Conservation (phyloP, 176 grass and related monocot species). For the Avena sativa region DNA sequence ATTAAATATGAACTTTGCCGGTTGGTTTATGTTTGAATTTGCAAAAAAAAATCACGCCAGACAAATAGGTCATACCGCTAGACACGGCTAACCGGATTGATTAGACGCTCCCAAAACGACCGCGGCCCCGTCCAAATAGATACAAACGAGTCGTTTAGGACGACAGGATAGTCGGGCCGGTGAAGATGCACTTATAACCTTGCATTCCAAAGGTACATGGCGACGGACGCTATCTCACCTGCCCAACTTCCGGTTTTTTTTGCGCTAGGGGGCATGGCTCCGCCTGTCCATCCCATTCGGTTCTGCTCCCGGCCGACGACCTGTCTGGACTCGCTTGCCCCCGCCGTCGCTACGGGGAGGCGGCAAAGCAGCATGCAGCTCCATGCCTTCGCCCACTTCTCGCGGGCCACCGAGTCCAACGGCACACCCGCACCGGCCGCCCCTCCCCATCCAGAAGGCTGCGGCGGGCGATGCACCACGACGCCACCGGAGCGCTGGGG, state of each 20-base stretch:
- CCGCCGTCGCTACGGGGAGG: background rate
- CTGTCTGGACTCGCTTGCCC: background rate
- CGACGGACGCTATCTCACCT: too few relatives aligned
- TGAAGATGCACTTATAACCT: too few relatives aligned
- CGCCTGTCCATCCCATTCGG: background rate
- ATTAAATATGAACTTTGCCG: too few relatives aligned
- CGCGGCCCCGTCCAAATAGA: too few relatives aligned
- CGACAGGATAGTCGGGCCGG: too few relatives aligned
- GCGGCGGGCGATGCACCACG: slow-evolving; percentile 17
- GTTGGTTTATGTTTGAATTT: too few relatives aligned
- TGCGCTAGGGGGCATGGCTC: slow-evolving; percentile 12
- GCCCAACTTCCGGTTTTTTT: background rate
- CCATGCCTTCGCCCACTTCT: background rate
- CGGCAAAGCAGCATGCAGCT: background rate
- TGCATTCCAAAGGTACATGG: too few relatives aligned
- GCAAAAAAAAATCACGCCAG: too few relatives aligned
- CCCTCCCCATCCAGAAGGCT: background rate
- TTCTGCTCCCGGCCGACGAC: slow-evolving; percentile 28
- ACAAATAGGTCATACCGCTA: too few relatives aligned
- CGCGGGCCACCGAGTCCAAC: background rate
- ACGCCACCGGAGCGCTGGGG: background rate
- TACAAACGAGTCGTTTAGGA: too few relatives aligned
- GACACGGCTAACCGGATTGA: too few relatives aligned
- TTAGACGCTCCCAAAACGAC: too few relatives aligned
- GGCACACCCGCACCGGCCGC: background rate